A percentile compares a stretch with the other conserved stretches of the same genome.
phyloP scores from a whole-genome alignment of 2,329 filamentous ascomycete species.

The Periconia sp. region DNA sequence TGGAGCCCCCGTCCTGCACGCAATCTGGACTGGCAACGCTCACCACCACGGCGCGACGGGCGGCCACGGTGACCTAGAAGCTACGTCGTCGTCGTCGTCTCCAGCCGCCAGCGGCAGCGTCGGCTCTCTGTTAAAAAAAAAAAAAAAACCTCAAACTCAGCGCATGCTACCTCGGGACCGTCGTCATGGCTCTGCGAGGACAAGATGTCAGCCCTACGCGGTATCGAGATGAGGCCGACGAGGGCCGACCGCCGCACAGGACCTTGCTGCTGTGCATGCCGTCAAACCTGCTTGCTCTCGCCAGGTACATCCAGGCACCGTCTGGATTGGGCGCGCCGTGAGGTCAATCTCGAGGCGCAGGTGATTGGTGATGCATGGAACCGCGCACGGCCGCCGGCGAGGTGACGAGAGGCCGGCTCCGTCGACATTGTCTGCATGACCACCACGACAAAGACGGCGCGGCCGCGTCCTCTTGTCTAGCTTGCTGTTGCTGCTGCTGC shows the following conservation, averaged over 20 bases:
- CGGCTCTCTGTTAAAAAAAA: too few relatives aligned
- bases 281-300: constrained; percentile 9
- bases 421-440: too few relatives aligned
- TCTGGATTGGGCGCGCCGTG: not conserved
- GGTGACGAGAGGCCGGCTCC: too few relatives aligned
- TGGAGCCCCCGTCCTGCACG: constrained; percentile 21
- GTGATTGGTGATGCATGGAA: constrained; percentile 1
- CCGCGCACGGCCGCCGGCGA: not conserved
- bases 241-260: not conserved
- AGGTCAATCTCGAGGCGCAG: not conserved
- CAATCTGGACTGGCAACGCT: constrained; percentile 23
- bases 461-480: too few relatives aligned
- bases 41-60: not conserved
- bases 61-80: not conserved
- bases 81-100: too few relatives aligned
- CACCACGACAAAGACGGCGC: too few relatives aligned
- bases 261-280: constrained; percentile 13
- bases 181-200: not conserved
- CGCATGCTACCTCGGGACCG: too few relatives aligned
- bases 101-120: constrained; percentile 12
- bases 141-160: too few relatives aligned
- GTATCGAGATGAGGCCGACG: constrained; percentile 4
- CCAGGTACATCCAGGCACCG: constrained; percentile 8
- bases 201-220: constrained; percentile 14
- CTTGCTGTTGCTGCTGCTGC: too few relatives aligned